These are phyloP conservation scores for Larix sibirica DNA, from an alignment of 83 land plant species.

Conservation along the genomic window DNA sequence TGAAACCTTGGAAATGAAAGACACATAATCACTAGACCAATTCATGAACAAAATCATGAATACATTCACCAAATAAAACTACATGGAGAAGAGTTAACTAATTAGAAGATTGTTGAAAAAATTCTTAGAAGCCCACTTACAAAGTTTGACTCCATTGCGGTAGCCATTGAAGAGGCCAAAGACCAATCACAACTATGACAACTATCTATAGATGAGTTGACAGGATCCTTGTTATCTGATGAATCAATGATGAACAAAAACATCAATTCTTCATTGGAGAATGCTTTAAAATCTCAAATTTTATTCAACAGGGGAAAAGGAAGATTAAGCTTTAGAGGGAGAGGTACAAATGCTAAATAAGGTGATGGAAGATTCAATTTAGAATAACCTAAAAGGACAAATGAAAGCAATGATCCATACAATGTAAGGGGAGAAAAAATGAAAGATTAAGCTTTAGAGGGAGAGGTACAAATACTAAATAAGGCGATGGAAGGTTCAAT, in stretches of 20 bases:
- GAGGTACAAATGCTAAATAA: neutral
- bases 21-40: no score
- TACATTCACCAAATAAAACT: no score
- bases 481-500: neutral
- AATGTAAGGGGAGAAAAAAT: neutral
- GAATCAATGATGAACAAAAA: neutral
- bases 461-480: no score
- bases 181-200: neutral
- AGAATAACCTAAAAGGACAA: neutral
- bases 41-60: no score
- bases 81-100: neutral
- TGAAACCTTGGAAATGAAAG: no score
- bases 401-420: neutral
- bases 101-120: neutral
- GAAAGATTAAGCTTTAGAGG: no score
- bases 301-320: neutral
- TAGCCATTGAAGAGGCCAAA: neutral
- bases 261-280: neutral
- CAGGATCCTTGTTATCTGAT: neutral
- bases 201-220: neutral
- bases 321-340: neutral
- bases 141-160: neutral
- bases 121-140: neutral
- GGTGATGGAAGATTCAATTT: neutral
- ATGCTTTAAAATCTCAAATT: neutral